These are phyloP conservation scores for Agapanthus africanus DNA, from an alignment of 106 monocot species.

Conservation along the genomic window DNA sequence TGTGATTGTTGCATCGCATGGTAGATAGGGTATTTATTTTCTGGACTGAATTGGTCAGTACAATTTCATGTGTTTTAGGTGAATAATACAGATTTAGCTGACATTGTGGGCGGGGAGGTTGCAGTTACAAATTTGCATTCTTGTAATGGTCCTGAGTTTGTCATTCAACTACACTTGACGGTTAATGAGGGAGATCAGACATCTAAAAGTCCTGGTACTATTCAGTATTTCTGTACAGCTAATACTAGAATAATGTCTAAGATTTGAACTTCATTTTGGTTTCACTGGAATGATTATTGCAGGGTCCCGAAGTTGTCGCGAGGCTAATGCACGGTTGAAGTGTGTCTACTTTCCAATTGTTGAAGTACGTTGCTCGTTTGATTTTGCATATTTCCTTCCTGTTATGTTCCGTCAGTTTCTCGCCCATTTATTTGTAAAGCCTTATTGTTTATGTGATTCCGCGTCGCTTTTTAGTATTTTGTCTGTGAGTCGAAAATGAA, in stretches of 20 bases:
- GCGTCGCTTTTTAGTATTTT: too few species aligned
- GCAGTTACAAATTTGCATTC: conserved; percentile 33
- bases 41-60: background rate
- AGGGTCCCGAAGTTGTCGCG: background rate
- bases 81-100: conserved; percentile 28
- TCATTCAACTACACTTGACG: conserved; percentile 13
- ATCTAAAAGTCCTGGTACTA: conserved; percentile 12
- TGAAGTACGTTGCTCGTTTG: conserved; percentile 9
- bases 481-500: too few species aligned
- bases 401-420: background rate
- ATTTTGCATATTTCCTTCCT: background rate
- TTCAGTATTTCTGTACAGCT: background rate
- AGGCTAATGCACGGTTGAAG: conserved; percentile 30
- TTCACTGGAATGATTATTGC: conserved; percentile 2
- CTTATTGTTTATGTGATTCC: too few species aligned
- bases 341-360: conserved; percentile 36
- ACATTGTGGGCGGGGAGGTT: conserved; percentile 30
- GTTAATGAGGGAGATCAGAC: background rate
- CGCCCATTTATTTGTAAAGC: background rate
- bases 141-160: conserved; percentile 38
- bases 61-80: conserved; percentile 19
- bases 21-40: background rate
- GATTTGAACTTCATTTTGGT: background rate
- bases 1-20: background rate
- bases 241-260: background rate